These are phyloP conservation scores for Blastobotrys elegans DNA, from an alignment of 1,139 yeast genomes.

Conservation along the genomic window DNA sequence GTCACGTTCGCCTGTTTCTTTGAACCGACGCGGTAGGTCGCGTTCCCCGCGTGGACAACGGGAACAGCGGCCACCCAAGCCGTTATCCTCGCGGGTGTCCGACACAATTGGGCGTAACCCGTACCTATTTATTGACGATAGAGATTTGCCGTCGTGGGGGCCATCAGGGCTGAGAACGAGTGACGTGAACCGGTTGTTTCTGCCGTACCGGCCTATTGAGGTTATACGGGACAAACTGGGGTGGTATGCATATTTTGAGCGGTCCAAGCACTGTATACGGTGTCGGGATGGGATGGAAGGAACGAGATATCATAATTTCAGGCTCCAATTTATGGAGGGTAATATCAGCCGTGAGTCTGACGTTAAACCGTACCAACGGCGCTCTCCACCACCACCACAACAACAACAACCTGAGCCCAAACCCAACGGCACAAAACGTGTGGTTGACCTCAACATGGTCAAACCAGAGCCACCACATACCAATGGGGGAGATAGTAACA, in stretches of 20 bases:
- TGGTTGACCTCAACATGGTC: too few species aligned
- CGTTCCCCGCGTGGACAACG: background rate
- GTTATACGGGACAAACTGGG: constrained; percentile 3
- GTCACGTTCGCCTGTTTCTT: background rate
- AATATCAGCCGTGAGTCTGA: constrained; percentile 25
- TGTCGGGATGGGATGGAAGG: background rate
- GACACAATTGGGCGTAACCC: background rate
- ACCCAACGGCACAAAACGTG: background rate
- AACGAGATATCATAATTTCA: background rate
- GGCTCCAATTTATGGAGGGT: constrained; percentile 4
- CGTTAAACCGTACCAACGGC: too few species aligned
- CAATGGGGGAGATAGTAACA: too few species aligned
- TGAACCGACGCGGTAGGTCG: background rate
- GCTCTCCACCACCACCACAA: background rate
- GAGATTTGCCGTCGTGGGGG: constrained; percentile 3
- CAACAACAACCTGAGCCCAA: background rate
- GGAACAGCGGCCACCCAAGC: background rate
- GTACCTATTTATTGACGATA: background rate
- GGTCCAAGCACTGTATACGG: background rate
- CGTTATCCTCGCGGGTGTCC: background rate
- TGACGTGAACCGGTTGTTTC: background rate
- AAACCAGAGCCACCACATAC: background rate
- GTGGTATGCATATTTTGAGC: constrained; percentile 2
- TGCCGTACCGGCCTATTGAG: background rate
- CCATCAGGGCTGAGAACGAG: background rate